phyloP scores from a whole-genome alignment of 1,284 basidiomycete genomes.

The Phylloporus sp. region DNA sequence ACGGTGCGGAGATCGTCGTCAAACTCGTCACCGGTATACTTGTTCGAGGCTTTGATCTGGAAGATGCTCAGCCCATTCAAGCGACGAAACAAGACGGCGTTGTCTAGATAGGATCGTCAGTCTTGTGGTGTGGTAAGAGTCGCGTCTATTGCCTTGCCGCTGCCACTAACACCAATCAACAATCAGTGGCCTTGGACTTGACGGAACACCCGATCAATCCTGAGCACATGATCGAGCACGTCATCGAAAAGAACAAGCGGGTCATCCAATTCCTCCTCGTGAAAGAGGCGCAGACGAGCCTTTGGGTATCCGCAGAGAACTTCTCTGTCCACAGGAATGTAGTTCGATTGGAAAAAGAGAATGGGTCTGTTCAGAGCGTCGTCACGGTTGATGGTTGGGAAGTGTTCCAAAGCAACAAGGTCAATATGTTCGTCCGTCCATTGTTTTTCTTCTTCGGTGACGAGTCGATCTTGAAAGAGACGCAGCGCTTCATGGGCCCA shows the following conservation, averaged over 20 bases:
- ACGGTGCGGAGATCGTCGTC: constrained; percentile 96
- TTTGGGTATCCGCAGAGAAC: constrained; percentile 95
- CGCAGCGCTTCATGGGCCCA: constrained; percentile 99
- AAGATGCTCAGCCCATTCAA: constrained; percentile 98
- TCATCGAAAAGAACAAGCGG: constrained; percentile 99
- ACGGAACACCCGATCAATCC: constrained; percentile 99
- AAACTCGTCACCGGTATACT: constrained; percentile 98
- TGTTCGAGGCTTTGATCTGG: constrained; percentile 98
- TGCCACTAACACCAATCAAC: constrained; percentile 96
- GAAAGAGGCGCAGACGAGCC: constrained; percentile 93
- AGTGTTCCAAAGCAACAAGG: constrained; percentile 83
- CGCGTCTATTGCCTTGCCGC: constrained; percentile 82
- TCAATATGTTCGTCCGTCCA: constrained; percentile 98
- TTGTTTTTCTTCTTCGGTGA: constrained; percentile 86
- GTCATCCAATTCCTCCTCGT: constrained; percentile 98
- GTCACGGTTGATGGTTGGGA: constrained; percentile 89
- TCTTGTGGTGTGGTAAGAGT: neutral
- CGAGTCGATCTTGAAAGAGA: constrained; percentile 97
- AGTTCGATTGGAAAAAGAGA: constrained; percentile 99
- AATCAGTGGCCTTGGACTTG: constrained; percentile 97
- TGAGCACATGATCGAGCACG: constrained; percentile 95
- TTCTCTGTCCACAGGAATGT: constrained; percentile 94
- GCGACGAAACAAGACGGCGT: constrained; percentile 98
- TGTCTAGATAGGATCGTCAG: constrained; percentile 64
- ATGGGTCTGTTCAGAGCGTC: constrained; percentile 91